These are phyloP conservation scores for Phytophthora cryptogea DNA, from an alignment of 352 stramenopile genomes.

Conservation along the genomic window DNA sequence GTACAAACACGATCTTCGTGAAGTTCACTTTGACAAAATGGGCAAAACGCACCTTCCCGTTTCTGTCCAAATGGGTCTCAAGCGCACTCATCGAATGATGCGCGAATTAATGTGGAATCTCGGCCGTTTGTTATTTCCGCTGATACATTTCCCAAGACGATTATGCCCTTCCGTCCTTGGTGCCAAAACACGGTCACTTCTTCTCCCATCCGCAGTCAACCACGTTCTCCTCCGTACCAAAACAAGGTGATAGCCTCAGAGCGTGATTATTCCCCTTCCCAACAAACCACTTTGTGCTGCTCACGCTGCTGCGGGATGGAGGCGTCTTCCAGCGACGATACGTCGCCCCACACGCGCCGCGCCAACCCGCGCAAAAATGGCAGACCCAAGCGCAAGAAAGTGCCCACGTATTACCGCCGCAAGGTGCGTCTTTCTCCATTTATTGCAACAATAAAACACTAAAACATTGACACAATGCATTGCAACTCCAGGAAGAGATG, in stretches of 20 bases:
- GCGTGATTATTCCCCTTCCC: conserved; percentile 4
- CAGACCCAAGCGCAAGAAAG: conserved; percentile 29
- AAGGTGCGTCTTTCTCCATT: conserved; percentile 11
- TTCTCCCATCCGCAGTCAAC: neutral
- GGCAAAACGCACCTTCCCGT: no score
- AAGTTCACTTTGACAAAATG: no score
- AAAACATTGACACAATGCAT: neutral
- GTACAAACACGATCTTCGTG: no score
- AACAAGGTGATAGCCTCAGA: conserved; percentile 11
- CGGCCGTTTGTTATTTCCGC: no score
- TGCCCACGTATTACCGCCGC: conserved; percentile 35
- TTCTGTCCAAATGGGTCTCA: neutral
- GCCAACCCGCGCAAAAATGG: conserved; percentile 12
- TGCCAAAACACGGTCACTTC: conserved; percentile 1
- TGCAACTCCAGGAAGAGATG: conserved; percentile 26
- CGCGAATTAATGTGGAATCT: neutral
- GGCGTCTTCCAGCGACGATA: conserved; percentile 13
- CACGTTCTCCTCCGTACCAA: neutral
- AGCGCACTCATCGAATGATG: neutral
- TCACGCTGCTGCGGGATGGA: neutral
- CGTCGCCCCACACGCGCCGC: conserved; percentile 5
- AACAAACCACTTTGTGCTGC: neutral
- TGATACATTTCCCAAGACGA: no score
- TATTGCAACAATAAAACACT: neutral
- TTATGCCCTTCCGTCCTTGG: no score